Evolutionary conservation across 2,329 filamentous ascomycete genomes (phyloP).

Genomic region (Ilyonectria mors-panacis): DNA sequence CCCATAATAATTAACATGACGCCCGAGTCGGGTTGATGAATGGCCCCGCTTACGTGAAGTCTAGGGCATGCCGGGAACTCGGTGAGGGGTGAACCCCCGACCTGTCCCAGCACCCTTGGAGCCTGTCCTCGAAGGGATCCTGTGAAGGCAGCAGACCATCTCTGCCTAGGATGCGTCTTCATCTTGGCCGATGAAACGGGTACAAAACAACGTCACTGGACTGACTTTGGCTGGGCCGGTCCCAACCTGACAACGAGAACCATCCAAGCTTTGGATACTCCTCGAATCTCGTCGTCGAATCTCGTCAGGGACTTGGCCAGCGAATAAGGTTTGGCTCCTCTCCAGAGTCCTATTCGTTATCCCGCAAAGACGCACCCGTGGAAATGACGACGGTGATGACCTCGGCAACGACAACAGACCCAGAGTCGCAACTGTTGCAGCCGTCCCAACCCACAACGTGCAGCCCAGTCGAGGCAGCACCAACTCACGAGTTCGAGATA

Average conservation of each 20-base stretch:
- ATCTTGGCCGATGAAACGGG: constrained; percentile 4
- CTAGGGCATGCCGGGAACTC: constrained; percentile 2
- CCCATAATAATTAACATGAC: constrained; percentile 33
- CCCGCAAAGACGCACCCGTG: neutral
- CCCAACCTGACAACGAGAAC: constrained; percentile 22
- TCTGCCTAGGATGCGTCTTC: constrained; percentile 15
- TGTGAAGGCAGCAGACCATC: neutral
- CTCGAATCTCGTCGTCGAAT: neutral
- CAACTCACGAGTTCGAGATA: constrained; percentile 22
- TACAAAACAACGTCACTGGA: constrained; percentile 18
- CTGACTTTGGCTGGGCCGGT: neutral
- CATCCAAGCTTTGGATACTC: neutral
- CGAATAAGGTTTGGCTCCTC: neutral
- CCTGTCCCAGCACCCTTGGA: constrained; percentile 30
- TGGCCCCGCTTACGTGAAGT: constrained; percentile 37
- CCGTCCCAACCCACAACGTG: neutral
- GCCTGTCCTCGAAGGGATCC: neutral
- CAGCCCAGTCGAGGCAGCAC: constrained; percentile 1
- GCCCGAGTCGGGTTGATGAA: constrained; percentile 34
- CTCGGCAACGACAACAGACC: neutral
- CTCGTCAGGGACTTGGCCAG: neutral
- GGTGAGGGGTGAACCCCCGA: constrained; percentile 14
- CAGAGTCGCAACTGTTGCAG: neutral
- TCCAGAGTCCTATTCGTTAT: neutral
- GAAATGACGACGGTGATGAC: neutral